Evolutionary conservation across 106 monocot species (phyloP).

Genomic region (Iris macrosiphon): DNA sequence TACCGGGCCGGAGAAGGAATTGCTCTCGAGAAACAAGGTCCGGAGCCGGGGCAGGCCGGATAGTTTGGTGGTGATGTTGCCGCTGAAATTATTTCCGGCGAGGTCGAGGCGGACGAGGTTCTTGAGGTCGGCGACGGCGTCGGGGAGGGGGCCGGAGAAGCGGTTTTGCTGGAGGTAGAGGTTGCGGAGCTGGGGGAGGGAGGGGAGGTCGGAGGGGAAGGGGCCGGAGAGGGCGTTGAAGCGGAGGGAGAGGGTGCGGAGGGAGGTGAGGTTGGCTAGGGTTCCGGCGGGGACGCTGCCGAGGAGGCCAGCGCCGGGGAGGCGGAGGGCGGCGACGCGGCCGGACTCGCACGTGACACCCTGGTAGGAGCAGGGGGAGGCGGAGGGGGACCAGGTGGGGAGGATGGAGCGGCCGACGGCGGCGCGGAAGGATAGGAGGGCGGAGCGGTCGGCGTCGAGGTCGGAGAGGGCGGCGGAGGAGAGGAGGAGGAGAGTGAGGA

Average conservation of each 20-base stretch:
- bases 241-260: conserved; percentile 54
- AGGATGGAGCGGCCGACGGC: conserved; percentile 26
- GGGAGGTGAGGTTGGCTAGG: conserved; percentile 58
- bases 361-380: conserved; percentile 52
- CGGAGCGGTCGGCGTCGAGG: conserved; percentile 34
- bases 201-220: conserved; percentile 46
- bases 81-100: conserved; percentile 46
- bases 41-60: conserved; percentile 28
- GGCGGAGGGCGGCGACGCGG: conserved; percentile 52
- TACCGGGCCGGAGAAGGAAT: conserved; percentile 37
- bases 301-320: conserved; percentile 48
- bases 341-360: conserved; percentile 47
- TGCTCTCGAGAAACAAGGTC: conserved; percentile 40
- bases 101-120: conserved; percentile 47
- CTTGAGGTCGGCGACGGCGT: conserved; percentile 17
- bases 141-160: conserved; percentile 50
- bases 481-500: conserved; percentile 9
- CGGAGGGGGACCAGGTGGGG: conserved; percentile 41
- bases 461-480: conserved; percentile 12
- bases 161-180: conserved; percentile 50
- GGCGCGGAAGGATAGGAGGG: conserved; percentile 39
- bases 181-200: conserved; percentile 24
- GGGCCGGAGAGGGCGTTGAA: conserved; percentile 46
- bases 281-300: conserved; percentile 38
- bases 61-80: conserved; percentile 31